These are phyloP conservation scores for Buxus sempervirens DNA, from an alignment of 164 flowering plant genomes.

Conservation along the genomic window DNA sequence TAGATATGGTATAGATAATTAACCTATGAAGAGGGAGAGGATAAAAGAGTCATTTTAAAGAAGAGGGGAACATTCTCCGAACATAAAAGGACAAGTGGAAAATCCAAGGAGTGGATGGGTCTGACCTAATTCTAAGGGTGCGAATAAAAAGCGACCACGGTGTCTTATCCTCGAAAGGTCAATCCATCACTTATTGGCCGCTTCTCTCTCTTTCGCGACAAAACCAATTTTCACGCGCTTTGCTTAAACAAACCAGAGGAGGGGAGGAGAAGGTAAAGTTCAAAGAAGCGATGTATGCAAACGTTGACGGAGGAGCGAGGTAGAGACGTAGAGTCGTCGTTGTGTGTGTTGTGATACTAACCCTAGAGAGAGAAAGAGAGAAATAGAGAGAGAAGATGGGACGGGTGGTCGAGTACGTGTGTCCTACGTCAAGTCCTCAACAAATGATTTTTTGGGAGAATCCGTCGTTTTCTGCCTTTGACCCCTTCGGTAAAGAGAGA, in stretches of 20 bases:
- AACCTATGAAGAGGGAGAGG: background rate
- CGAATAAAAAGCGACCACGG: conserved; percentile 7
- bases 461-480: conserved; percentile 14
- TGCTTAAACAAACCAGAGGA: background rate
- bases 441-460: background rate
- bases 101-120: conserved; percentile 27
- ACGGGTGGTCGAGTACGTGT: background rate
- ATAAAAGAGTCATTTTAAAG: conserved; percentile 9
- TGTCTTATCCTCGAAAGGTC: conserved; percentile 3
- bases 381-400: background rate
- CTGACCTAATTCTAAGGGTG: conserved; percentile 14
- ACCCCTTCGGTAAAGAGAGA: conserved; percentile 13
- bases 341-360: background rate
- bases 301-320: no score
- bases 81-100: conserved; percentile 28
- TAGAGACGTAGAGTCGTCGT: background rate
- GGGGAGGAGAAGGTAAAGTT: no score
- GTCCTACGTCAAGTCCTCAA: background rate
- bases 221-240: background rate
- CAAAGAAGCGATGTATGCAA: no score
- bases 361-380: background rate
- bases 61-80: conserved; percentile 15
- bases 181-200: background rate
- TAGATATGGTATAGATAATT: no score
- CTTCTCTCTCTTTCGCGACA: background rate